Evolutionary conservation across 1,284 basidiomycete genomes (phyloP).

Genomic region (Lentinula novae-zelandiae): DNA sequence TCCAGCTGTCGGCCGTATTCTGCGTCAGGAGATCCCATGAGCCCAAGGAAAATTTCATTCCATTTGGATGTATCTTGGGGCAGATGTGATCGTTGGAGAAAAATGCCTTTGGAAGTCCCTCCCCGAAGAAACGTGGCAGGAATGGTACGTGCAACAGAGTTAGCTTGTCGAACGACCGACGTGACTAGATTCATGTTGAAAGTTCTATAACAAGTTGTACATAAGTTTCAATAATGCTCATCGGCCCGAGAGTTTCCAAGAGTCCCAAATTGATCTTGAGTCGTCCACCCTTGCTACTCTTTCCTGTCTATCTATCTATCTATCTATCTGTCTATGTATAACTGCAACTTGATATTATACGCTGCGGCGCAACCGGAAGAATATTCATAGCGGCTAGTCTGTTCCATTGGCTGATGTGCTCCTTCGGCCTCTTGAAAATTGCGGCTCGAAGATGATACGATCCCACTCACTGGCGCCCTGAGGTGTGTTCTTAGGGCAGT

Average conservation of each 20-base stretch:
- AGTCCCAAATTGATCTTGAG: too few species aligned
- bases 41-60: slow-evolving; percentile 61
- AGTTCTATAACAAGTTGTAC: neutral
- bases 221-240: too few species aligned
- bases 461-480: too few species aligned
- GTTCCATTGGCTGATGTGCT: neutral
- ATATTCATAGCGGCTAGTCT: too few species aligned
- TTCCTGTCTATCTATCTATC: too few species aligned
- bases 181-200: neutral
- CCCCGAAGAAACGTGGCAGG: slow-evolving; percentile 65
- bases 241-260: too few species aligned
- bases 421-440: neutral
- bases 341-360: too few species aligned
- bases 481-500: neutral
- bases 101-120: slow-evolving; percentile 79
- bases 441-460: neutral
- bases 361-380: too few species aligned
- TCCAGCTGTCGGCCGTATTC: slow-evolving; percentile 73
- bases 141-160: slow-evolving; percentile 20
- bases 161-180: neutral
- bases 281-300: too few species aligned
- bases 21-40: slow-evolving; percentile 85
- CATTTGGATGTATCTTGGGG: slow-evolving; percentile 48
- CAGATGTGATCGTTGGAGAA: slow-evolving; percentile 50
- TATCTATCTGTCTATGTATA: too few species aligned